These are phyloP conservation scores for Wickerhamiella sergipiensis DNA, from an alignment of 805 yeast genomes.

Conservation along the genomic window DNA sequence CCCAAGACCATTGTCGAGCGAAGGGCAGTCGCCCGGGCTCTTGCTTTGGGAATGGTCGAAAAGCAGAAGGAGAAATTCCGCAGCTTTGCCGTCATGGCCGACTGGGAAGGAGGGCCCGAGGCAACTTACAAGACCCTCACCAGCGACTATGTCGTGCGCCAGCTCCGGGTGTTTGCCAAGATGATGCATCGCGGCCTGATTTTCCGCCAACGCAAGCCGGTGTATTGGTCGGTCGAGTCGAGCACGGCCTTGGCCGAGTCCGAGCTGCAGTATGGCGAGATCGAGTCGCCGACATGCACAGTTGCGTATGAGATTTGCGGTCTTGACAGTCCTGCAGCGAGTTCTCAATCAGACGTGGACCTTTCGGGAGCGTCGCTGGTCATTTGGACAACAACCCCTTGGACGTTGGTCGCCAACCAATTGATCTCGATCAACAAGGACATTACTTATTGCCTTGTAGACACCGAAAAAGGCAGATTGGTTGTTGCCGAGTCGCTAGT, in stretches of 20 bases:
- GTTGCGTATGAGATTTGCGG: conserved; percentile 57
- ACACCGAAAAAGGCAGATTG: conserved; percentile 29
- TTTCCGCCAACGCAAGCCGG: conserved; percentile 82
- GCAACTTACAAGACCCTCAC: conserved; percentile 52
- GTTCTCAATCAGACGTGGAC: too few species aligned
- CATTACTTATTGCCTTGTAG: conserved; percentile 42
- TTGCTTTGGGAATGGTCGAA: conserved; percentile 56
- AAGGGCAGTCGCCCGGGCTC: conserved; percentile 48
- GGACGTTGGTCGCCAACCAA: conserved; percentile 84
- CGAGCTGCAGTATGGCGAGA: conserved; percentile 79
- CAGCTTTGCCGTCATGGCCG: conserved; percentile 68
- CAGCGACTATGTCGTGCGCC: conserved; percentile 58
- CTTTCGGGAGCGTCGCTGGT: conserved; percentile 9
- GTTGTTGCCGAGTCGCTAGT: conserved; percentile 41
- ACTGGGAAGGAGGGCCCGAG: conserved; percentile 41
- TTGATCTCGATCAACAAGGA: conserved; percentile 63
- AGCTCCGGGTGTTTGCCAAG: conserved; percentile 52
- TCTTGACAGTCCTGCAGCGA: conserved; percentile 22
- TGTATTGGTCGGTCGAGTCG: conserved; percentile 94
- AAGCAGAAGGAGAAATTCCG: conserved; percentile 52
- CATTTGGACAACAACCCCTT: conserved; percentile 97
- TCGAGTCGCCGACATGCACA: conserved; percentile 42
- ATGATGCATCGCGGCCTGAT: conserved; percentile 56
- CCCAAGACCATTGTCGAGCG: conserved; percentile 33
- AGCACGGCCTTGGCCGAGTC: conserved; percentile 93